phyloP scores from a whole-genome alignment of 306 rosid genomes.

The Purshia tridentata region DNA sequence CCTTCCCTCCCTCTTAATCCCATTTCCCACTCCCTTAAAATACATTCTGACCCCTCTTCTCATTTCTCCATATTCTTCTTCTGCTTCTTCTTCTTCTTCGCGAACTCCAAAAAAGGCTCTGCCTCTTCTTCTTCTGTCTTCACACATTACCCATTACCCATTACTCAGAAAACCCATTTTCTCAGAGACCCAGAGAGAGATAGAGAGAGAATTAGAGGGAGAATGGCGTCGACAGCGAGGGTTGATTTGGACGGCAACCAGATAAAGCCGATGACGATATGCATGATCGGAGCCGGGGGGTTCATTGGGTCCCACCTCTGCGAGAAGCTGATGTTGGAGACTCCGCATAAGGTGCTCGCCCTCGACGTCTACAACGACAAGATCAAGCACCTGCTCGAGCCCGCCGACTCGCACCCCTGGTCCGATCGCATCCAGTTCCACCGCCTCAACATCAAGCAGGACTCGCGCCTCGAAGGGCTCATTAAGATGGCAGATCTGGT shows the following conservation, averaged over 20 bases:
- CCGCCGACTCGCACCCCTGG: conserved; percentile 56
- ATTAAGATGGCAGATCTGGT: conserved; percentile 94
- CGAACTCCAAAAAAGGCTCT: conserved; percentile 1
- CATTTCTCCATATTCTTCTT: not conserved
- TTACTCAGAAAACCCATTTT: not conserved
- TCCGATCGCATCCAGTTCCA: conserved; percentile 78
- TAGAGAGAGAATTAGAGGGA: too few species aligned
- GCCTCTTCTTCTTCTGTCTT: not conserved
- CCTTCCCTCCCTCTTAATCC: not conserved
- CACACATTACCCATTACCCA: not conserved
- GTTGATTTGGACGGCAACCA: conserved; percentile 80
- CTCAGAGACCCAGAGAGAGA: not conserved
- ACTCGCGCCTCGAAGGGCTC: conserved; percentile 85
- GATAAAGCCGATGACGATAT: conserved; percentile 73
- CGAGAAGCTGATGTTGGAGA: conserved; percentile 75
- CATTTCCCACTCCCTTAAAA: not conserved
- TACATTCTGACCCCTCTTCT: conserved; percentile 16
- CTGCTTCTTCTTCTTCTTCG: not conserved
- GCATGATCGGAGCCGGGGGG: conserved; percentile 97
- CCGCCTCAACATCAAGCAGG: conserved; percentile 88
- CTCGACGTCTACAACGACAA: conserved; percentile 84
- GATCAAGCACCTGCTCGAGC: conserved; percentile 85
- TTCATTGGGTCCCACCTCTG: conserved; percentile 95
- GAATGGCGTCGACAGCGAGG: conserved; percentile 60
- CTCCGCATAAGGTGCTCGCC: conserved; percentile 79